These are phyloP conservation scores for Neofusicoccum ribis DNA, from an alignment of 2,329 filamentous ascomycete genomes.

Conservation along the genomic window DNA sequence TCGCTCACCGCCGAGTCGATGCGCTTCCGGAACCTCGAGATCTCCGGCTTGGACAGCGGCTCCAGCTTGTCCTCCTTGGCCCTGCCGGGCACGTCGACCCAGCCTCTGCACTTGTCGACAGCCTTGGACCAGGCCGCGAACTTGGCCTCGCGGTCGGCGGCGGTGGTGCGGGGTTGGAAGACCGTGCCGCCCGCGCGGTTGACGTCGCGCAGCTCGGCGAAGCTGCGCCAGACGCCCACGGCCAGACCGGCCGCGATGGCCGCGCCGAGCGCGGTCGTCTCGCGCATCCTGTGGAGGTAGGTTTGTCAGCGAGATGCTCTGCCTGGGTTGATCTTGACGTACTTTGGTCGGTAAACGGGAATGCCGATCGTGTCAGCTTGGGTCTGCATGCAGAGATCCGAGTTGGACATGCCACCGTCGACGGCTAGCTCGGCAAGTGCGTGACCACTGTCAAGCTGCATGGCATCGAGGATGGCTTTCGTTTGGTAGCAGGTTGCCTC, in stretches of 20 bases:
- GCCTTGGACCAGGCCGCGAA: conserved; percentile 70
- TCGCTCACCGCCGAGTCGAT: conserved; percentile 9
- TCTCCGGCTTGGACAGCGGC: neutral
- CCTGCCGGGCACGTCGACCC: conserved; percentile 46
- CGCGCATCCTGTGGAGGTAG: conserved; percentile 64
- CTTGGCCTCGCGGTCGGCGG: conserved; percentile 55
- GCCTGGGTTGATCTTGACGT: neutral
- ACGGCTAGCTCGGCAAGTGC: conserved; percentile 70
- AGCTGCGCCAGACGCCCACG: conserved; percentile 68
- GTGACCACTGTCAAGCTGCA: conserved; percentile 77
- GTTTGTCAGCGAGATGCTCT: neutral
- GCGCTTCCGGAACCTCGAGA: neutral
- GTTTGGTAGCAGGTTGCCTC: conserved; percentile 86
- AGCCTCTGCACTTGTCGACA: conserved; percentile 71
- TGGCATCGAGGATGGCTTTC: conserved; percentile 80
- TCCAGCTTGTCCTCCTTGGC: neutral
- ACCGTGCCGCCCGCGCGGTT: conserved; percentile 64
- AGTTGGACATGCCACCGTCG: conserved; percentile 81
- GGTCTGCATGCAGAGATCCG: conserved; percentile 79
- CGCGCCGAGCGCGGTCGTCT: conserved; percentile 80
- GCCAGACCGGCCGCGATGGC: conserved; percentile 81
- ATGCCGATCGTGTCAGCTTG: conserved; percentile 79
- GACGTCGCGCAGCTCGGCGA: conserved; percentile 69
- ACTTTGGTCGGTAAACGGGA: conserved; percentile 64
- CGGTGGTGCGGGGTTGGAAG: conserved; percentile 63